phyloP scores from a whole-genome alignment of 495 filamentous ascomycete species.

The Podospora conica region DNA sequence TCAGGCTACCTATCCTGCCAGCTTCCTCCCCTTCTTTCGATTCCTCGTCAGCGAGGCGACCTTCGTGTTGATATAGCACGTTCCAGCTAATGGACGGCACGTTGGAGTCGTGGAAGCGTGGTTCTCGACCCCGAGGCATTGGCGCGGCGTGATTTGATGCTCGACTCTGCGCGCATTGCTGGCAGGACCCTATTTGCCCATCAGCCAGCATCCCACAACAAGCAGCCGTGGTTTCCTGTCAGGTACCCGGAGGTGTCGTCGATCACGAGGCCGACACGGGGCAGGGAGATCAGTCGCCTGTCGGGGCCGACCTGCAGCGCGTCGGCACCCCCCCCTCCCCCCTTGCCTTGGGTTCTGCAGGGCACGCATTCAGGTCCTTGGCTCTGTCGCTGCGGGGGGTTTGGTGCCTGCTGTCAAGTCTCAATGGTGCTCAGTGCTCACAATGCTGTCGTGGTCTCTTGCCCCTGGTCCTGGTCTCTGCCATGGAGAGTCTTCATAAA shows the following conservation, averaged over 20 bases:
- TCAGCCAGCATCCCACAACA: not conserved
- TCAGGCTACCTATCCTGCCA: not conserved
- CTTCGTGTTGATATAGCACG: slow-evolving; percentile 8
- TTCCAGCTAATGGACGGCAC: not conserved
- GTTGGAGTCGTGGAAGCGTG: not conserved
- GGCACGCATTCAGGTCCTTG: not conserved
- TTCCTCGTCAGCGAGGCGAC: not conserved
- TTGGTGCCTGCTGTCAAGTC: not conserved
- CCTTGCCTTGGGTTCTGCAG: not conserved
- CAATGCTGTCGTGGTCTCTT: not conserved
- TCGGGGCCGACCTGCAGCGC: slow-evolving; percentile 4
- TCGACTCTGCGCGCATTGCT: not conserved
- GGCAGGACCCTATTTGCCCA: slow-evolving; percentile 7
- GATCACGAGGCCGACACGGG: slow-evolving; percentile 7
- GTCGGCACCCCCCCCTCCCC: not conserved
- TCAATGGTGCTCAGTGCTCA: not conserved
- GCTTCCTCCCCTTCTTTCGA: not conserved
- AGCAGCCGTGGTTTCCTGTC: slow-evolving; percentile 8
- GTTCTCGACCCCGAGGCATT: not conserved
- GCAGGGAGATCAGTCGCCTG: not conserved
- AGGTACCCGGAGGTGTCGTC: slow-evolving; percentile 12
- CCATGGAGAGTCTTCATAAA: no score
- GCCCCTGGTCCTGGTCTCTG: not conserved
- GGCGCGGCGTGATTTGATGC: not conserved
- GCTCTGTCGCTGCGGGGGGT: not conserved